Percentiles rank a stretch among this genome's conserved stretches.
Evolutionary conservation across 108 stramenopile species (phyloP).

Genomic region (Skeletonema potamos): DNA sequence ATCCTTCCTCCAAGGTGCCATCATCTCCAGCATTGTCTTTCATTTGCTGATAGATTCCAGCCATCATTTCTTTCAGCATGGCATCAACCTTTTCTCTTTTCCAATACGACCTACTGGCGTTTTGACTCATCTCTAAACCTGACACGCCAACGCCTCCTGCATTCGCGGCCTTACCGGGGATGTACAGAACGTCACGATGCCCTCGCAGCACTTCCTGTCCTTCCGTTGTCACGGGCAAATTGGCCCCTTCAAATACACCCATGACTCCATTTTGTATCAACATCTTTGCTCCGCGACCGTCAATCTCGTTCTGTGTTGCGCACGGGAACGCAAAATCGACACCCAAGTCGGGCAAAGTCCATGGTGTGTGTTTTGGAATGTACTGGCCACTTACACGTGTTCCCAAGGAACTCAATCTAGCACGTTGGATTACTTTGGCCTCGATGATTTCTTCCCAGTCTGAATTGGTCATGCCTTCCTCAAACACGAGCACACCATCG

Average conservation of each 20-base stretch:
- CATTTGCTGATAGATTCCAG: conserved; percentile 70
- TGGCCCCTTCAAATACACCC: conserved; percentile 77
- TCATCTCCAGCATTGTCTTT: conserved; percentile 50
- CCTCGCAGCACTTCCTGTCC: conserved; percentile 67
- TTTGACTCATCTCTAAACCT: conserved; percentile 74
- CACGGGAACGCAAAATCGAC: conserved; percentile 78
- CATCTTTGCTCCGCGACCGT: conserved; percentile 45
- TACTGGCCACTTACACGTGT: conserved; percentile 43
- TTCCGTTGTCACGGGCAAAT: conserved; percentile 66
- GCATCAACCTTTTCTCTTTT: conserved; percentile 68
- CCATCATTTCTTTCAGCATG: conserved; percentile 79
- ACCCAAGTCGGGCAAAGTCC: conserved; percentile 41
- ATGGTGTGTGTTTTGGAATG: conserved; percentile 42
- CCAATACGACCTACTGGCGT: conserved; percentile 68
- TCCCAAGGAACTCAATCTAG: conserved; percentile 50
- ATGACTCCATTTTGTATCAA: conserved; percentile 60
- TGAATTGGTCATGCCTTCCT: conserved; percentile 63
- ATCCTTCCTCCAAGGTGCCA: conserved; percentile 77
- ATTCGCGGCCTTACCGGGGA: conserved; percentile 82
- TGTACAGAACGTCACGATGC: conserved; percentile 55
- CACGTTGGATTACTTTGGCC: conserved; percentile 60
- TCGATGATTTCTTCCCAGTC: conserved; percentile 53
- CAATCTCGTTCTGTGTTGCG: conserved; percentile 87
- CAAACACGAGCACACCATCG: conserved; percentile 68
- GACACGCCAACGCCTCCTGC: conserved; percentile 85